phyloP scores from a whole-genome alignment of 176 grass and related monocot species.

The Triticum timopheevii region DNA sequence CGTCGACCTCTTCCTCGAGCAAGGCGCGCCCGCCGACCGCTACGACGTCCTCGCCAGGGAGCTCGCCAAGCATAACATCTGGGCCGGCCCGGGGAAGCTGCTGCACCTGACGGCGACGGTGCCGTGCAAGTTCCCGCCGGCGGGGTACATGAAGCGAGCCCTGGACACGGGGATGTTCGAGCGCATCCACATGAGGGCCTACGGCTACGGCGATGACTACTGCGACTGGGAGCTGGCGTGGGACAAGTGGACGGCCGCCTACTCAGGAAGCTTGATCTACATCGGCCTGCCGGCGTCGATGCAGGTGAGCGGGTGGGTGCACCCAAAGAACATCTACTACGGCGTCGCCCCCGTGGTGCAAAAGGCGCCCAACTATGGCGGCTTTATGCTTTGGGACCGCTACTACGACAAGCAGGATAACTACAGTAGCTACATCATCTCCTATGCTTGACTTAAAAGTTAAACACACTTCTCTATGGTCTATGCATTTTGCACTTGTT shows the following conservation, averaged over 20 bases:
- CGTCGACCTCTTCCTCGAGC: no score
- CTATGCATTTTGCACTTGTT: no score
- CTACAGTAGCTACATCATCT: neutral
- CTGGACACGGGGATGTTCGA: neutral
- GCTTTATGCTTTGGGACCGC: conserved; percentile 17
- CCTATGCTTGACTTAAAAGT: no score
- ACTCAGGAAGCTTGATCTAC: neutral
- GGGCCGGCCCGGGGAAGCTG: neutral
- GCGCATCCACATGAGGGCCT: neutral
- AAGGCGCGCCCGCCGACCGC: neutral
- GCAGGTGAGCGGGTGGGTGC: neutral
- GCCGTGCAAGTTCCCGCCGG: conserved; percentile 2
- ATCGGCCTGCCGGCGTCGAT: neutral
- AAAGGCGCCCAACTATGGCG: conserved; percentile 18
- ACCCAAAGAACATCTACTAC: neutral
- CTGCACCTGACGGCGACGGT: conserved; percentile 15
- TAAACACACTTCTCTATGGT: no score
- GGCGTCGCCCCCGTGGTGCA: neutral
- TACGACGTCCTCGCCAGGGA: neutral
- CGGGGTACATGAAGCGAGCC: neutral
- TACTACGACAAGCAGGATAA: neutral
- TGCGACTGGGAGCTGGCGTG: conserved; percentile 13
- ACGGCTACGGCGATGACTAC: neutral
- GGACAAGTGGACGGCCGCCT: neutral
- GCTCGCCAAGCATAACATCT: neutral